These are phyloP conservation scores for Ilex aquifolium DNA, from an alignment of 257 asterid species.

Conservation along the genomic window DNA sequence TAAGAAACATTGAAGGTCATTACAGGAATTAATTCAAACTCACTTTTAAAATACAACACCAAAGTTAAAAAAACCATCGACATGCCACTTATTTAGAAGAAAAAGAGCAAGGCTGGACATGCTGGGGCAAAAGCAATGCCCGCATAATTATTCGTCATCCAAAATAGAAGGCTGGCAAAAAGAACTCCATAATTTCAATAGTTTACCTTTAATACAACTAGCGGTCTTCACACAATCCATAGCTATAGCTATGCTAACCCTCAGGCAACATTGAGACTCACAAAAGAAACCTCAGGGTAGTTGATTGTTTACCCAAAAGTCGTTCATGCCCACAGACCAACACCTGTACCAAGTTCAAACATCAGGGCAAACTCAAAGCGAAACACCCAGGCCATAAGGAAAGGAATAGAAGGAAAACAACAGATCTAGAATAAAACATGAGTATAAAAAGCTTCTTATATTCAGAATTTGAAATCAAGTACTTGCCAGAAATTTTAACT, in stretches of 20 bases:
- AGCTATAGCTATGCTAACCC: constrained; percentile 52
- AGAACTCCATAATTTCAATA: not conserved
- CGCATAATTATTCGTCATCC: not conserved
- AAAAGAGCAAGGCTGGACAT: too few relatives aligned
- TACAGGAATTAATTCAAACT: too few relatives aligned
- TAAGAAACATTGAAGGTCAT: too few relatives aligned
- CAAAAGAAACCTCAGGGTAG: constrained; percentile 16
- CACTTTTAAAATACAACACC: too few relatives aligned
- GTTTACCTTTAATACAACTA: constrained; percentile 55
- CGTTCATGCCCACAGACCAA: constrained; percentile 6
- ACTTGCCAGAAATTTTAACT: too few relatives aligned
- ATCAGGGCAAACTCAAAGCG: not conserved
- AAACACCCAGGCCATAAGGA: too few relatives aligned
- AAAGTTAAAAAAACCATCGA: too few relatives aligned
- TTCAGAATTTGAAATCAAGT: too few relatives aligned
- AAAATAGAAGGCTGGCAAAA: not conserved
- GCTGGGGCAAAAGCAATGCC: not conserved
- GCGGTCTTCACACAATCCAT: constrained; percentile 48
- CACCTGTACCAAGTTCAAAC: constrained; percentile 21
- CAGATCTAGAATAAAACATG: too few relatives aligned
- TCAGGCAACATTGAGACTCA: constrained; percentile 60
- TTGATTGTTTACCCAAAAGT: constrained; percentile 7
- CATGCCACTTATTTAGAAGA: not conserved
- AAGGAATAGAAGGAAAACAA: too few relatives aligned
- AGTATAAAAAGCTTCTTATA: too few relatives aligned